These are phyloP conservation scores for Teunomyces funiuensis DNA, from an alignment of 805 yeast genomes.

Conservation along the genomic window DNA sequence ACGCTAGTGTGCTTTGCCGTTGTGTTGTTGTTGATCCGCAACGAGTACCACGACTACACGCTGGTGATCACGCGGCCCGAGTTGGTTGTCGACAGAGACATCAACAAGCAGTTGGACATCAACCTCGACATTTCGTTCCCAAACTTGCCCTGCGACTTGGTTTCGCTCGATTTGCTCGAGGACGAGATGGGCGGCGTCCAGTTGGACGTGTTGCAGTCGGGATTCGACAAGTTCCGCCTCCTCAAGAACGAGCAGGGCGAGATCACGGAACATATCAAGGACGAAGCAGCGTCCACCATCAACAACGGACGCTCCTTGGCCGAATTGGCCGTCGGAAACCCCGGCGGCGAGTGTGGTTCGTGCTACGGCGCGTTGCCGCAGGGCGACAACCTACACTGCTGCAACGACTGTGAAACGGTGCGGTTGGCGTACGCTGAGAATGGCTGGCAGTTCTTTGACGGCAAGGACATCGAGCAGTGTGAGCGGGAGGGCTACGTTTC, in stretches of 20 bases:
- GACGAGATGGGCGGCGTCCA: slow-evolving; percentile 84
- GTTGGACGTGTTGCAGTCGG: slow-evolving; percentile 65
- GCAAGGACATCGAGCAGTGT: slow-evolving; percentile 84
- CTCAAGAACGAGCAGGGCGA: slow-evolving; percentile 47
- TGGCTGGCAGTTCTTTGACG: slow-evolving; percentile 91
- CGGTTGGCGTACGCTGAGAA: slow-evolving; percentile 71
- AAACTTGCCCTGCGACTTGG: slow-evolving; percentile 76
- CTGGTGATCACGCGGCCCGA: slow-evolving; percentile 72
- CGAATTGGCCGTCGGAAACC: slow-evolving; percentile 23
- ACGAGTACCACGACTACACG: slow-evolving; percentile 77
- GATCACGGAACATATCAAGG: slow-evolving; percentile 25
- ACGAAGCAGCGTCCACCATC: slow-evolving; percentile 23
- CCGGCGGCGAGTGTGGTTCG: slow-evolving; percentile 70
- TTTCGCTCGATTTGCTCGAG: slow-evolving; percentile 86
- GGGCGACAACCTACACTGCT: slow-evolving; percentile 57
- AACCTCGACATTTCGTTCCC: slow-evolving; percentile 84
- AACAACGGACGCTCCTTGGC: slow-evolving; percentile 24
- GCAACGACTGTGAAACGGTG: slow-evolving; percentile 84
- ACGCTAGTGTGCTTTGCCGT: slow-evolving; percentile 68
- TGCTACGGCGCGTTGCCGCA: slow-evolving; percentile 86
- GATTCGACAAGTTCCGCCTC: slow-evolving; percentile 70
- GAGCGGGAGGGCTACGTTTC: slow-evolving; percentile 82
- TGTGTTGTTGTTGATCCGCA: slow-evolving; percentile 59
- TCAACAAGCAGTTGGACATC: slow-evolving; percentile 71
- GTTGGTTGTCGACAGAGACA: slow-evolving; percentile 83